Base-by-base conservation (phyloP, 495 filamentous ascomycete species). In the Penicillium dipodomyicola region DNA sequence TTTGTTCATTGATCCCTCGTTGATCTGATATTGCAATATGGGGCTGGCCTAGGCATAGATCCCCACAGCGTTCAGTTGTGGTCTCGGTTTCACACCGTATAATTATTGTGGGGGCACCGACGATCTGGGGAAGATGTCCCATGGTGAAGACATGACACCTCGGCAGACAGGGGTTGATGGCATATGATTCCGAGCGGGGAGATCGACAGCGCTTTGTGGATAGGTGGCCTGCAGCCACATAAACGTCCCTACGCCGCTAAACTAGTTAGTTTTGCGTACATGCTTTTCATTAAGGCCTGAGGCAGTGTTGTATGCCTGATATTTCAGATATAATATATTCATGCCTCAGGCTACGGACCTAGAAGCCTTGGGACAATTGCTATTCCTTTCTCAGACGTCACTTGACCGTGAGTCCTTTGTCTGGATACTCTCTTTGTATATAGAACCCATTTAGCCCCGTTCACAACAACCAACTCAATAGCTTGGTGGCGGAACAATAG, bases 141-240 rank as follows among this genome's bases (percentile, higher is more conserved):
- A 19, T 22, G 32, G 20, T 14, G 4, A 17, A 48, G 43, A 25
- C 2, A 30, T 32, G 50, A 43, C 50, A 35, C 43, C 52, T 54
- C 52, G 52, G 52, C 15, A 47, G 29, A 48, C 27, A 32, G 17
- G 27, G 17, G n/a, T 6, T 22, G 41, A 4, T 20, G 25, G 32
- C 52, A 54, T 47, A 54, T 54, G 52, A 54, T 51, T 40, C 20
- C 33, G 49, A 27, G 49, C n/a, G 12, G 22, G 25, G n/a, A 29
- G 23, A 41, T 52, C 15, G 7, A 19, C 49, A 25, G 17, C 2
- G 6, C 8, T 25, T 35, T 35, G 8, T 39, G 15, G 30, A 12
- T 50, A 7, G 20, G 15, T 33, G 8, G 29, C n/a, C 8, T 40
- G 20, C 22, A 41, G 35, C 49, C 49, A 52, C 49, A 40, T 14